Evolutionary conservation across 2,329 filamentous ascomycete species (phyloP), one percentile per base, ranked within the genome.

Genomic region (Aspergillus luchuensis): DNA sequence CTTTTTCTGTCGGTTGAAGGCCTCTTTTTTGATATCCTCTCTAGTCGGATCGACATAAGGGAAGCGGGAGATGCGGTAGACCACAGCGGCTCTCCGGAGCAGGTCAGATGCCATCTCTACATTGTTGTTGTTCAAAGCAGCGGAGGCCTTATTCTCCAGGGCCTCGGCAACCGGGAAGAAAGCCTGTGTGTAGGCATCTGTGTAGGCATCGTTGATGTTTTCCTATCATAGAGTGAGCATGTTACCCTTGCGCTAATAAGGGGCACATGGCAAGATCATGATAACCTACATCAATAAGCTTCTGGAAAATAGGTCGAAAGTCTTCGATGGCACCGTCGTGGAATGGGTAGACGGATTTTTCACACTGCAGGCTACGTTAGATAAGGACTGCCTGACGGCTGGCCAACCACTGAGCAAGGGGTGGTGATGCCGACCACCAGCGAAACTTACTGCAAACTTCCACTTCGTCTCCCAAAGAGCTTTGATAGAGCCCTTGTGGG

Each of bases 391-490:
- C 15, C n/a, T 45, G 25, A 23, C 21, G 23, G 17, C n/a, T 45
- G 21, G 52, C 36, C 21, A 21, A 33, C 15, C 23, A 17, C 47
- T 28, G 47, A 50, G 47, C 47, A 50, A 50, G 47, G 47, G 47
- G 28, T 30, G 25, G 6, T 52, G 50, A 41, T 39, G 36, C 28
- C 15, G 28, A 13, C 38, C 13, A 21, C 69, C 19, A 45, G 41
- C 4, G 5, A 17, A 33, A 30, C 83, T 59, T 76, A 88, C 87
- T 5, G 87, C 87, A 66, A 83, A 79, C 75, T 87, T 87, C 89
- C 89, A 92, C 75, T 91, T 91, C 6, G 87, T 90, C 76, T 91
- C 87, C 89, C 90, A 92, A 28, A 90, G 77, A 8, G 82, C 82
- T 69, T 84, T 79, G 66, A 89, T 87, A 23, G 83, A 84, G 36